phyloP scores from a whole-genome alignment of 2,329 filamentous ascomycete genomes.

The Blumeriella jaapii region DNA sequence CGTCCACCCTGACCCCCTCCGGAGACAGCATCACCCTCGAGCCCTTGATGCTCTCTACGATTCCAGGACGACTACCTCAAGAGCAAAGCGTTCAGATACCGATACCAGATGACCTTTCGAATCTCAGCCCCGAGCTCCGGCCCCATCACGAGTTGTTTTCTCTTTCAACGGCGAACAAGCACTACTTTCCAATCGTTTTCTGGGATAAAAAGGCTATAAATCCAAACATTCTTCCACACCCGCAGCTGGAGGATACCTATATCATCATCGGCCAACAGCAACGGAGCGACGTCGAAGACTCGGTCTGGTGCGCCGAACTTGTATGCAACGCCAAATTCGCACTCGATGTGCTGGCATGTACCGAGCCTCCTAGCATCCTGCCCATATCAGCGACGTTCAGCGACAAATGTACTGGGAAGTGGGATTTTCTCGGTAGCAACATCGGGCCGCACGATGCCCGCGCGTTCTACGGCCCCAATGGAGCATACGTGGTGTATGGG shows the following conservation, averaged over 20 bases:
- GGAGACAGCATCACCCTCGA: no score
- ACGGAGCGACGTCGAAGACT: constrained; percentile 19
- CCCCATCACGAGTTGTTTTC: constrained; percentile 28
- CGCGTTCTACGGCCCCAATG: constrained; percentile 41
- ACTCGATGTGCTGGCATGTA: constrained; percentile 32
- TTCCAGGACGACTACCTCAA: no score
- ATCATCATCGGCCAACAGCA: constrained; percentile 39
- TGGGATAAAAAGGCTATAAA: constrained; percentile 34
- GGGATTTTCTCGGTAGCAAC: constrained; percentile 33
- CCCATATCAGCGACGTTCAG: constrained; percentile 36
- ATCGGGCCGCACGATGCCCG: constrained; percentile 47
- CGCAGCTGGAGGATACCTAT: constrained; percentile 35
- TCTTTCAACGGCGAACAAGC: constrained; percentile 32
- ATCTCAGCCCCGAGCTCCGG: constrained; percentile 4
- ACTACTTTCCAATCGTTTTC: constrained; percentile 40
- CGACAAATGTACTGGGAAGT: constrained; percentile 34
- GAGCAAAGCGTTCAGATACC: no score
- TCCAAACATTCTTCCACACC: constrained; percentile 47
- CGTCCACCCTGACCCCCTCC: no score
- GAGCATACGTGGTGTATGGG: constrained; percentile 41
- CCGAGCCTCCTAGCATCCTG: constrained; percentile 31
- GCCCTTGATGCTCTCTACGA: no score
- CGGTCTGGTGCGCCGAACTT: constrained; percentile 33
- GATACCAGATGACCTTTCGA: no score
- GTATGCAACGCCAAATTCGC: constrained; percentile 39